Base-by-base conservation (phyloP, 768 basidiomycete genomes). In the Trichaptum fuscoviolaceum region DNA sequence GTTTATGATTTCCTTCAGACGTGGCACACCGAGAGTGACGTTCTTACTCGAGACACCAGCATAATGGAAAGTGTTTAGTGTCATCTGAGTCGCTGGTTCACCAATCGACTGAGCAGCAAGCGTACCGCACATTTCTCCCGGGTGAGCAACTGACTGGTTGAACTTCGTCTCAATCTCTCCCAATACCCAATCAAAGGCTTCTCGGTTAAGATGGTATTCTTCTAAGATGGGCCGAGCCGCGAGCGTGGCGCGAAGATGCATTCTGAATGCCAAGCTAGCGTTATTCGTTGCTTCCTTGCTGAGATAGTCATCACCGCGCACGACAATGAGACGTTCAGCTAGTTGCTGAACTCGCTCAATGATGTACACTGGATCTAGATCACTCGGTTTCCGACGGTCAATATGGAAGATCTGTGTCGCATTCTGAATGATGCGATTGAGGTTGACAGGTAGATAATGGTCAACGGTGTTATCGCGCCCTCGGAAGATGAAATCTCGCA, bases 11-110 rank as follows among this genome's bases (percentile, higher is more conserved):
- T 99, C 97, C 81, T 99, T 99, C 69, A 99, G 77, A 77, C 97
- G 96, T 1, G 97, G 97, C 1, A 99, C 97, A 89, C 97, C 97
- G 67, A 99, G 93, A 0, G 97, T 99, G 63, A 99, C 97, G 78
- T 97, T 98, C 81, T 99, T 99, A 74, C 92, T 95, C n/a, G 97
- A 96, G 26, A 99, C 97, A 89, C 97, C 97, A 68, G 97, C 97
- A 76, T 98, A 99, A 79, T 99, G 97, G 92, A 99, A 99, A 0
- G 96, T 99, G 77, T 99, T 99, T 67, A 99, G 78, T 7, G 97
- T 99, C 97, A 99, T 99, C 79, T 99, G 97, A 0, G 97, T 99
- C 4, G 97, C 97, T 0, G 97, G 97, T 81, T 99, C 97, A 77
- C 97, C 97, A 70, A 99, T 99, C 0, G 97, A 99, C 79, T 99